A percentile compares a stretch with the other conserved stretches of the same genome.
phyloP scores from a whole-genome alignment of 2,329 filamentous ascomycete species.

The Fusarium phyllophilum region DNA sequence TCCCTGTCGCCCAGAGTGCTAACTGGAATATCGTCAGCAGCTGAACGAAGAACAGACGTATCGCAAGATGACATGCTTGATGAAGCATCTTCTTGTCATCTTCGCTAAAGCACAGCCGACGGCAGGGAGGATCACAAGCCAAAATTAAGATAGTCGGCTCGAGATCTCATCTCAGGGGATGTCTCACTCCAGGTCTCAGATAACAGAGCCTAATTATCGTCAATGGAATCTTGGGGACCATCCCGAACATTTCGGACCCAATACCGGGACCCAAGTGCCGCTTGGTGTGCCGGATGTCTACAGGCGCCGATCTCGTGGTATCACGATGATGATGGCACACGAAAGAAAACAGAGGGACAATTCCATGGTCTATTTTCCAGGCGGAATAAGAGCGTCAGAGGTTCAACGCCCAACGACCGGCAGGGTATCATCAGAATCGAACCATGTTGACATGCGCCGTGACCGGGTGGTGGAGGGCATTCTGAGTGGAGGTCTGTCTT shows the following conservation, averaged over 20 bases:
- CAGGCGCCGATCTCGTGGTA: background rate
- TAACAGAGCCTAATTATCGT: background rate
- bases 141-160: background rate
- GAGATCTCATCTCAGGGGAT: slow-evolving; percentile 12
- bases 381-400: background rate
- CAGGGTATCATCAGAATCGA: slow-evolving; percentile 30
- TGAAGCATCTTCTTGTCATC: background rate
- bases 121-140: background rate
- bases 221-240: slow-evolving; percentile 3
- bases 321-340: background rate
- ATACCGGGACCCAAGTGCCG: slow-evolving; percentile 2
- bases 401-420: slow-evolving; percentile 11
- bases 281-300: background rate
- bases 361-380: background rate
- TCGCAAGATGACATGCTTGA: background rate
- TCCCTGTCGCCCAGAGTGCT: slow-evolving; percentile 17
- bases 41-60: slow-evolving; percentile 6
- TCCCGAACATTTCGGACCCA: slow-evolving; percentile 5
- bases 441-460: slow-evolving; percentile 29
- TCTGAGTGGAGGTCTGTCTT: slow-evolving; percentile 22
- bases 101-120: background rate
- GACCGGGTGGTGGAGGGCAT: slow-evolving; percentile 20
- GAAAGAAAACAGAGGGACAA: background rate
- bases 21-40: slow-evolving; percentile 25
- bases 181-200: slow-evolving; percentile 9